These are phyloP conservation scores for Diplogelasinospora grovesii DNA, from an alignment of 495 filamentous ascomycete genomes.

Conservation along the genomic window DNA sequence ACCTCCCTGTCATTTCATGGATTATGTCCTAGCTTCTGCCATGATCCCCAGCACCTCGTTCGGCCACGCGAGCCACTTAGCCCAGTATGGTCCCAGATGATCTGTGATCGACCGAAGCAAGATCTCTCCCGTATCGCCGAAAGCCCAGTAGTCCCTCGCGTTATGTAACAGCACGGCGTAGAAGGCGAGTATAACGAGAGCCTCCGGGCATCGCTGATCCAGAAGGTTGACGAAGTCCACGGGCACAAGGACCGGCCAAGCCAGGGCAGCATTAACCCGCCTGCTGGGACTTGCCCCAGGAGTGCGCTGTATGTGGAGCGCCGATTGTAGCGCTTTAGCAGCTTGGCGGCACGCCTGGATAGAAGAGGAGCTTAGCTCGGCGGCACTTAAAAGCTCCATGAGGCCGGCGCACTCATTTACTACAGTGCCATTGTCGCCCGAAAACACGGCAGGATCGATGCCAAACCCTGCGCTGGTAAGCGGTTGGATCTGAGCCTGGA, in stretches of 20 bases:
- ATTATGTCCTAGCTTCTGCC: no score
- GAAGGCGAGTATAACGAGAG: slow-evolving; percentile 37
- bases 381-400: background rate
- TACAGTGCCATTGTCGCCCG: no score
- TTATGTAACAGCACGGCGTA: slow-evolving; percentile 32
- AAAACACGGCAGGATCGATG: background rate
- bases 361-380: background rate
- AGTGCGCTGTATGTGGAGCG: background rate
- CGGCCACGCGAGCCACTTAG: slow-evolving; percentile 9
- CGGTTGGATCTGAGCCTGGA: slow-evolving; percentile 5
- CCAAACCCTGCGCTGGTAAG: background rate
- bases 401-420: slow-evolving; percentile 3
- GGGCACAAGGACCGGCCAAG: slow-evolving; percentile 29
- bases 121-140: slow-evolving; percentile 28
- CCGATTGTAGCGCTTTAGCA: slow-evolving; percentile 6
- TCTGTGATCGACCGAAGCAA: slow-evolving; percentile 7
- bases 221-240: slow-evolving; percentile 28
- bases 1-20: no score
- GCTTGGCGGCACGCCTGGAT: slow-evolving; percentile 1
- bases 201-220: slow-evolving; percentile 27
- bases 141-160: slow-evolving; percentile 29
- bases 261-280: slow-evolving; percentile 4
- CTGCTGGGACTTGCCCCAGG: background rate
- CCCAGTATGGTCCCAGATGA: slow-evolving; percentile 10
- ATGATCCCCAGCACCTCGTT: slow-evolving; percentile 1